These are phyloP conservation scores for Schizosaccharomyces osmophilus DNA, from an alignment of 805 yeast genomes.

Conservation along the genomic window DNA sequence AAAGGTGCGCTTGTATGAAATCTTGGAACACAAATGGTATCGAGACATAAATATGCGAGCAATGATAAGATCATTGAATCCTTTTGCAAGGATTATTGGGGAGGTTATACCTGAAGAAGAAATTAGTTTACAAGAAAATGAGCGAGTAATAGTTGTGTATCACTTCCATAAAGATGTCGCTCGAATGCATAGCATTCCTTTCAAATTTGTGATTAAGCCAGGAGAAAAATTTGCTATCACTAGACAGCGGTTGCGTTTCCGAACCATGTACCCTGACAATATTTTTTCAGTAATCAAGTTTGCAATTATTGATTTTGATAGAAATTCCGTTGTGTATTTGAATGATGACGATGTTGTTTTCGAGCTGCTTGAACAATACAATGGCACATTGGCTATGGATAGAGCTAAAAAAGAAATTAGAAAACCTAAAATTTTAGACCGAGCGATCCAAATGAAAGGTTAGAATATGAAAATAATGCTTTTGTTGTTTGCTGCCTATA, in stretches of 20 bases:
- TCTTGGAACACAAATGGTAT: conserved; percentile 3
- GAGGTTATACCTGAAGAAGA: conserved; percentile 12
- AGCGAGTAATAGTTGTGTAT: conserved; percentile 31
- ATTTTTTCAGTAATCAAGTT: conserved; percentile 45
- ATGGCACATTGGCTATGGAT: conserved; percentile 49
- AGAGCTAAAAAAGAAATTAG: conserved; percentile 50
- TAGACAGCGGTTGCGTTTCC: conserved; percentile 37
- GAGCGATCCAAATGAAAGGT: conserved; percentile 2
- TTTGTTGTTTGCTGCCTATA: neutral
- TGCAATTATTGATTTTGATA: conserved; percentile 23
- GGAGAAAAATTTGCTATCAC: conserved; percentile 42
- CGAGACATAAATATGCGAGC: neutral
- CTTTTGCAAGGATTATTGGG: conserved; percentile 24
- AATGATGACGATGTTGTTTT: conserved; percentile 26
- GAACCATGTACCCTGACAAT: conserved; percentile 51
- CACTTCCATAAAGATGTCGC: conserved; percentile 54
- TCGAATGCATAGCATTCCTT: conserved; percentile 61
- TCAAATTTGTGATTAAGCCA: conserved; percentile 45
- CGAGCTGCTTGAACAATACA: conserved; percentile 22
- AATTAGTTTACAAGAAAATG: conserved; percentile 9
- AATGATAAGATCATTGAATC: conserved; percentile 8
- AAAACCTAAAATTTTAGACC: neutral
- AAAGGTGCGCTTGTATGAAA: conserved; percentile 6
- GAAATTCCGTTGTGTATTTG: conserved; percentile 16
- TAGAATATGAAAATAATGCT: neutral